phyloP scores from a whole-genome alignment of 1,139 yeast genomes.

The Wickerhamomyces sp. region DNA sequence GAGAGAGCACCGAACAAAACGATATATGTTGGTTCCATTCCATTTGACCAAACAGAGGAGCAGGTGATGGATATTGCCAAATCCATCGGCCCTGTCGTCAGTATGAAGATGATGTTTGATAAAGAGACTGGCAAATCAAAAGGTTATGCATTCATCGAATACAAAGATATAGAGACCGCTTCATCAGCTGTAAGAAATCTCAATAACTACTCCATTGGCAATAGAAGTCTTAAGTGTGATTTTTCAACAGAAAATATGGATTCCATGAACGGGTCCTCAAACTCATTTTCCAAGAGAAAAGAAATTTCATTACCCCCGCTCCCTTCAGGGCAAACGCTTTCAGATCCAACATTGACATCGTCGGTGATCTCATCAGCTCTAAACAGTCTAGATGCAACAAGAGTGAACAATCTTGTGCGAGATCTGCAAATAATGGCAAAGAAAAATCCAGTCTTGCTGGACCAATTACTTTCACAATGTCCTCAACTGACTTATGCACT shows the following conservation, averaged over 20 bases:
- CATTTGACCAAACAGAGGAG: constrained; percentile 81
- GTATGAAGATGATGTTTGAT: constrained; percentile 74
- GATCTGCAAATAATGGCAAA: constrained; percentile 64
- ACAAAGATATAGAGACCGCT: constrained; percentile 65
- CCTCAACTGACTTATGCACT: constrained; percentile 81
- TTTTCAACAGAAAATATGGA: constrained; percentile 45
- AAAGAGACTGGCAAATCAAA: constrained; percentile 86
- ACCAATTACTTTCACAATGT: constrained; percentile 56
- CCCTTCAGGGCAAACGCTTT: constrained; percentile 45
- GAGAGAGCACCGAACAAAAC: constrained; percentile 35
- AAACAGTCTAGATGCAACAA: constrained; percentile 50
- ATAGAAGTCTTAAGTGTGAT: constrained; percentile 68
- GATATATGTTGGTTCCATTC: constrained; percentile 61
- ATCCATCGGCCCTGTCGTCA: constrained; percentile 83
- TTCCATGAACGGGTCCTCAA: constrained; percentile 15
- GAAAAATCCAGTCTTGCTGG: constrained; percentile 59
- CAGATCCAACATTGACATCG: constrained; percentile 42
- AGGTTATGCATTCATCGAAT: constrained; percentile 87
- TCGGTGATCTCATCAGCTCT: constrained; percentile 59
- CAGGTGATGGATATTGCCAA: constrained; percentile 75
- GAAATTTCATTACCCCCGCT: constrained; percentile 32
- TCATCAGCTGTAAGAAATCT: constrained; percentile 87
- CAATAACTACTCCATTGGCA: constrained; percentile 74
- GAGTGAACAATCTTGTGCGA: constrained; percentile 48
- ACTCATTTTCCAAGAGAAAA: constrained; percentile 12